Conservation (phyloP, 2,329 filamentous ascomycete species). For the Fusarium fujikuroi region DNA sequence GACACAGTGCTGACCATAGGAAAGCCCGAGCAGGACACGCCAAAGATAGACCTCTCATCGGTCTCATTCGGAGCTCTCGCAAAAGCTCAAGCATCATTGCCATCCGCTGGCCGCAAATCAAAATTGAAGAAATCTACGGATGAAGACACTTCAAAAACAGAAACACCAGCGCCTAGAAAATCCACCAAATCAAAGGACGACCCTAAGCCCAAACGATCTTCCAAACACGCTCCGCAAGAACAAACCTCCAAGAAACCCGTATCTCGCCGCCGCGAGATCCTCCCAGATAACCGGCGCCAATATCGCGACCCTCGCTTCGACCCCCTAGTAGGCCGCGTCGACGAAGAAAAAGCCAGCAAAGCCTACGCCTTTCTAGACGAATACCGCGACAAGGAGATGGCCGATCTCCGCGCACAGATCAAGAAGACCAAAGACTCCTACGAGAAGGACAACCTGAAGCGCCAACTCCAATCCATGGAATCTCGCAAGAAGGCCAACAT, state of each 20-base stretch:
- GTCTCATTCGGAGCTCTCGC: conserved; percentile 93
- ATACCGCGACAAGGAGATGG: conserved; percentile 87
- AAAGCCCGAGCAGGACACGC: conserved; percentile 44
- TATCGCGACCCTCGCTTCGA: conserved; percentile 91
- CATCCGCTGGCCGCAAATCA: conserved; percentile 44
- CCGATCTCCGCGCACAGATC: conserved; percentile 74
- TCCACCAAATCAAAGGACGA: conserved; percentile 52
- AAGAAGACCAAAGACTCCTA: conserved; percentile 71
- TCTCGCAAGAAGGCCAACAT: conserved; percentile 77
- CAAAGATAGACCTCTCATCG: conserved; percentile 60
- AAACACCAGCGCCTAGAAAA: conserved; percentile 42
- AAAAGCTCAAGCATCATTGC: conserved; percentile 81
- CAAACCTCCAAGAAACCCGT: conserved; percentile 87
- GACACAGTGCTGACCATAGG: conserved; percentile 9
- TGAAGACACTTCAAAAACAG: conserved; percentile 39
- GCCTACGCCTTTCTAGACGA: conserved; percentile 90
- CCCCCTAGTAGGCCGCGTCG: conserved; percentile 61
- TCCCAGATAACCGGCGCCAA: conserved; percentile 67
- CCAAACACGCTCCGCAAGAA: conserved; percentile 90
- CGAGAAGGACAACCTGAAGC: conserved; percentile 76
- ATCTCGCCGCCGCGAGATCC: conserved; percentile 79
- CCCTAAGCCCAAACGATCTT: conserved; percentile 57
- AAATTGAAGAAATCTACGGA: conserved; percentile 40
- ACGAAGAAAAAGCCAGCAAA: conserved; percentile 69
- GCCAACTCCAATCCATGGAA: conserved; percentile 80